Evolutionary conservation across 805 yeast species (phyloP).

Genomic region (Torulaspora maleeae): DNA sequence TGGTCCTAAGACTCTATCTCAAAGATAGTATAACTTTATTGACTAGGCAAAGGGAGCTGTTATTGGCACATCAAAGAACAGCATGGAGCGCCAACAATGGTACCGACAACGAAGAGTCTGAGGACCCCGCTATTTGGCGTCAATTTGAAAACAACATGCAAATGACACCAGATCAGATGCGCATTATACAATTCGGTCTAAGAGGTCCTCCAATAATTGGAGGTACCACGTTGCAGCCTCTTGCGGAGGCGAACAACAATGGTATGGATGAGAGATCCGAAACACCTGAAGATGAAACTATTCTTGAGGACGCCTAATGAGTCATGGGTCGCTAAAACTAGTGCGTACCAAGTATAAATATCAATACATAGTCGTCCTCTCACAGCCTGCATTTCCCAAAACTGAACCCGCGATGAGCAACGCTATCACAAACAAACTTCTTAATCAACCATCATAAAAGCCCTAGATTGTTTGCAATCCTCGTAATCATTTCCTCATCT

Average conservation of each 20-base stretch:
- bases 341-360: not conserved
- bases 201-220: constrained; percentile 18
- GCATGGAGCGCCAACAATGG: constrained; percentile 12
- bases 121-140: constrained; percentile 14
- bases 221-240: constrained; percentile 13
- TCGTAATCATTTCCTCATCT: constrained; percentile 17
- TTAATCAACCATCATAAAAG: not conserved
- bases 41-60: constrained; percentile 34
- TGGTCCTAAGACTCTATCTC: constrained; percentile 31
- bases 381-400: not conserved
- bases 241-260: constrained; percentile 11
- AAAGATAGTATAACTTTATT: constrained; percentile 33
- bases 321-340: not conserved
- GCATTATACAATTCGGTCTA: constrained; percentile 27
- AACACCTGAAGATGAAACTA: constrained; percentile 30
- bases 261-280: constrained; percentile 24
- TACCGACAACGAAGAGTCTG: constrained; percentile 13
- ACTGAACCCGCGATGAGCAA: no score
- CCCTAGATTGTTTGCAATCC: constrained; percentile 16
- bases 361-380: constrained; percentile 2
- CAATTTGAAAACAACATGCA: constrained; percentile 18
- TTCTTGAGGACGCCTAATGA: constrained; percentile 16
- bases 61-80: constrained; percentile 28
- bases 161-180: constrained; percentile 26
- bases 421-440: no score